Percentiles rank a stretch among this genome's conserved stretches.
Evolutionary conservation across 345 rosid species (phyloP).

Genomic region (Pugionium cornutum): DNA sequence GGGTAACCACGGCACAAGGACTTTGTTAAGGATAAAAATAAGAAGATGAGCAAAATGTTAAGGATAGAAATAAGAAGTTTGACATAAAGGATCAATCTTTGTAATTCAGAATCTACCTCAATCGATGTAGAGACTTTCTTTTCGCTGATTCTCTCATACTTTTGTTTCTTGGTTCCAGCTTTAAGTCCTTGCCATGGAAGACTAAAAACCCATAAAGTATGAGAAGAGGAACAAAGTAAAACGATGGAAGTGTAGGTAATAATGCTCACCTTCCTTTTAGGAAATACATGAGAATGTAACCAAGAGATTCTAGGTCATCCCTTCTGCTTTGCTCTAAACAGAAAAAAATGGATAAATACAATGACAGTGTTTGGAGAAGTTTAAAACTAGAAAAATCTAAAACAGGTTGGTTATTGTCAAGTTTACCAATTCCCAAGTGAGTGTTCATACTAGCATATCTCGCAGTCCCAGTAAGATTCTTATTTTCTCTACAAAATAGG

Average conservation of each 20-base stretch:
- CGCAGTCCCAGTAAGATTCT: slow-evolving; percentile 96
- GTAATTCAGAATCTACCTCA: slow-evolving; percentile 44
- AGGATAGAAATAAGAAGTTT: not conserved
- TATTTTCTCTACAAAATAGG: slow-evolving; percentile 69
- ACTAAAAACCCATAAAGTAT: slow-evolving; percentile 42
- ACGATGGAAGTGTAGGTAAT: not conserved
- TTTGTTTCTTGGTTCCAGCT: slow-evolving; percentile 87
- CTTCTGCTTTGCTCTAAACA: slow-evolving; percentile 92
- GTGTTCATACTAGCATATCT: slow-evolving; percentile 99
- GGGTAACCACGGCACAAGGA: slow-evolving; percentile 93
- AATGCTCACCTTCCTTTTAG: slow-evolving; percentile 76
- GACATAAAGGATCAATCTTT: slow-evolving; percentile 9
- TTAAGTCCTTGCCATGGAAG: slow-evolving; percentile 80
- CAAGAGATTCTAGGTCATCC: slow-evolving; percentile 98
- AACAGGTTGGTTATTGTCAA: not conserved
- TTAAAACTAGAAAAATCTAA: not conserved
- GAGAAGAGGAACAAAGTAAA: slow-evolving; percentile 7
- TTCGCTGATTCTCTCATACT: slow-evolving; percentile 95
- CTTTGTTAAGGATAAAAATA: slow-evolving; percentile 38
- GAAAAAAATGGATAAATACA: not conserved
- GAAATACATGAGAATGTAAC: slow-evolving; percentile 85
- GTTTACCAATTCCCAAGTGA: slow-evolving; percentile 94
- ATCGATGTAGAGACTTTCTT: slow-evolving; percentile 91
- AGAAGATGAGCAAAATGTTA: slow-evolving; percentile 26
- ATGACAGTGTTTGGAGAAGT: not conserved